Evolutionary conservation across 768 basidiomycete species (phyloP), one percentile per base, ranked within the genome.

Genomic region (Gelatoporia subvermispora): DNA sequence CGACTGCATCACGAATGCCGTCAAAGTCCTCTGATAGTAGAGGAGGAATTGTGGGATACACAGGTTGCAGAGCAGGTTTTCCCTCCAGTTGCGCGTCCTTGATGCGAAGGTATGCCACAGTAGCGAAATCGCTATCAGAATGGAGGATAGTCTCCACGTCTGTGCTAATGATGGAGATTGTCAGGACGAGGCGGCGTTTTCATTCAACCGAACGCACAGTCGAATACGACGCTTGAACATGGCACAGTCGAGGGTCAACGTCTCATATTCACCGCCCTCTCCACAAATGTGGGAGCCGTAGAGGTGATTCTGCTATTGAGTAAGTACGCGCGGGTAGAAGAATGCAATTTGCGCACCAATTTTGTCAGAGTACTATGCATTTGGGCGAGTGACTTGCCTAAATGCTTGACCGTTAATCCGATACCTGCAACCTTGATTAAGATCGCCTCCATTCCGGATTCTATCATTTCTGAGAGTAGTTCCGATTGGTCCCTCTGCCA

Each of bases 261-360:
- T 90, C 64, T 99, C 96, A 66, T 97, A 99, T 69, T 99, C 96
- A 2, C 96, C 96, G 2, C 96, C 96, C 69, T 99, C 96, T 9
- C 96, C 96, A 53, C 95, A 97, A 2, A 95, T 78, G 62, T 99
- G 96, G 0, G 87, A 84, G 3, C 93, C 93, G 58, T 93, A 99
- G 22, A 81, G 67, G 9, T 68, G 61, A 62, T 94, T 91, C 91
- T 93, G 54, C 2, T 16, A 31, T 17, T 11, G 28, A 13, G 38
- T 43, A 25, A 50, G 25, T 24, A 24, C n/a, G 20, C 22, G n/a
- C 36, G 8, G 47, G 22, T 28, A 3, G 18, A 18, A 21, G 4
- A 34, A 21, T 20, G 35, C 10, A 8, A 10, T 10, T 2, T 13
- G 65, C 77, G 50, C 52, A 91, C 93, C 58, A 99, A 75, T 56